Conservation (phyloP, 139 green algal genomes). For the Zygnema circumcarinatum region DNA sequence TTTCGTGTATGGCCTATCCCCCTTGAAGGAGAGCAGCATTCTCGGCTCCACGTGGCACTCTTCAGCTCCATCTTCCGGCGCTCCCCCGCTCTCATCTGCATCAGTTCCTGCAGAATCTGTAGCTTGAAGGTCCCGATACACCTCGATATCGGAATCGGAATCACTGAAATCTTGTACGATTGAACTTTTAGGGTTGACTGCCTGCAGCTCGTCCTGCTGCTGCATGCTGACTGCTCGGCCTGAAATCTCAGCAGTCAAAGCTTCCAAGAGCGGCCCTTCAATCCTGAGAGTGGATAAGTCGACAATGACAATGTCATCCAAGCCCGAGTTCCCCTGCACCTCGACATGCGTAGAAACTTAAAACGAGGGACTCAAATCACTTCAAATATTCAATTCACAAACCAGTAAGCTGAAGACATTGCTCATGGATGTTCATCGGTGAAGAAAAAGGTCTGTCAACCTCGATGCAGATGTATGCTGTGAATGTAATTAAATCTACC, state of each 20-base stretch:
- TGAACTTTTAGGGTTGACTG: neutral
- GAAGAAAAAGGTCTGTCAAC: too few species aligned
- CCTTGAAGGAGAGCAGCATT: neutral
- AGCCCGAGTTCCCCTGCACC: neutral
- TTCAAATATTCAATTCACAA: neutral
- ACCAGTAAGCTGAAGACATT: neutral
- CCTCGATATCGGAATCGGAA: neutral
- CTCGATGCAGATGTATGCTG: too few species aligned
- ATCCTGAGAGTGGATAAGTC: conserved; percentile 32
- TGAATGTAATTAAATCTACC: too few species aligned
- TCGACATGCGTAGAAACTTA: conserved; percentile 1
- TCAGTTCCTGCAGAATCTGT: neutral
- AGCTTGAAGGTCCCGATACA: neutral
- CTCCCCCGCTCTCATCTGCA: neutral
- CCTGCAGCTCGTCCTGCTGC: neutral
- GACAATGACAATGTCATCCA: conserved; percentile 11
- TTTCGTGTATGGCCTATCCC: neutral
- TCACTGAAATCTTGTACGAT: neutral
- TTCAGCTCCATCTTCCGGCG: neutral
- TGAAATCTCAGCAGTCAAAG: neutral
- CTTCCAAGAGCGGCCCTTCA: neutral
- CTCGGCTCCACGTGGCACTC: neutral
- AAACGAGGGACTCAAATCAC: neutral
- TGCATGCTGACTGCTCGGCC: neutral
- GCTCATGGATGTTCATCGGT: neutral